Conservation (phyloP, 2,329 filamentous ascomycete species). For the Colletotrichum coccodes region DNA sequence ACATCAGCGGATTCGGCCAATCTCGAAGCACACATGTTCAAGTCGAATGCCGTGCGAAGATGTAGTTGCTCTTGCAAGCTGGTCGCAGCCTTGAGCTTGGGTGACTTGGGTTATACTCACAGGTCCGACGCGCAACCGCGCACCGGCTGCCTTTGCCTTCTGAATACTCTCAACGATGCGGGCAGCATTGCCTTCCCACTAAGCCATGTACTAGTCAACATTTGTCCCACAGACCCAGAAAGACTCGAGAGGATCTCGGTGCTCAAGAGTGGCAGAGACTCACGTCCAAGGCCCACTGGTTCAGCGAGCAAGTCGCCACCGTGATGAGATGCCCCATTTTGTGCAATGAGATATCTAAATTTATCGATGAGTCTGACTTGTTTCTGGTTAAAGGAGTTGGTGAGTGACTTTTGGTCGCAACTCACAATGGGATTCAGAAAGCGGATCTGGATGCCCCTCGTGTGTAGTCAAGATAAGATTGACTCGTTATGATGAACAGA, state of each 20-base stretch:
- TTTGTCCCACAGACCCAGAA: background rate
- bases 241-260: conserved; percentile 40
- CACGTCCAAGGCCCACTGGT: conserved; percentile 59
- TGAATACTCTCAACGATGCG: conserved; percentile 71
- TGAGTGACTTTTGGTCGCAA: background rate
- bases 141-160: conserved; percentile 41
- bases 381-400: background rate
- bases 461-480: conserved; percentile 12
- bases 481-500: conserved; percentile 4
- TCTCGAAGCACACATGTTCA: background rate
- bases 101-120: conserved; percentile 45
- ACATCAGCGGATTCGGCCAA: background rate
- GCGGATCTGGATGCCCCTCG: background rate
- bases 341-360: background rate
- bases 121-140: conserved; percentile 70
- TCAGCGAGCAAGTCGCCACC: conserved; percentile 49
- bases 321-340: conserved; percentile 39
- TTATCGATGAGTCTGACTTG: background rate
- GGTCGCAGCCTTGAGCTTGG: background rate
- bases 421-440: background rate
- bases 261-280: background rate
- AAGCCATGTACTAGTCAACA: background rate
- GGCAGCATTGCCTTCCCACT: conserved; percentile 63
- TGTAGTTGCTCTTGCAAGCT: background rate
- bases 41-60: background rate